These are phyloP conservation scores for Asclepias syriaca DNA, from an alignment of 257 asterid genomes.

Conservation along the genomic window DNA sequence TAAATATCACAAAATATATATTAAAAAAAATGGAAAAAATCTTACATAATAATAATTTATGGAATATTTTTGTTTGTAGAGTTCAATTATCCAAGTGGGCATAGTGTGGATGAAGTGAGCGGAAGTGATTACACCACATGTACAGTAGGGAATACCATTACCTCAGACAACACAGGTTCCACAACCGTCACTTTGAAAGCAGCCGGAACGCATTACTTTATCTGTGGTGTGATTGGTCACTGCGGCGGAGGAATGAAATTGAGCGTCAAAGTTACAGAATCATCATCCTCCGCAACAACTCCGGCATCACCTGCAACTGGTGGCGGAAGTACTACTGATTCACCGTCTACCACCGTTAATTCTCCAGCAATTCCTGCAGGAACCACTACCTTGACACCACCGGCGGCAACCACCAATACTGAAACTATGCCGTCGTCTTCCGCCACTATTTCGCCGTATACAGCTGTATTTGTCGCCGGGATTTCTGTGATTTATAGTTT, in stretches of 20 bases:
- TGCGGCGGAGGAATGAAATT: slow-evolving; percentile 36
- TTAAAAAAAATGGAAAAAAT: too few relatives aligned
- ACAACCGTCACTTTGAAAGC: slow-evolving; percentile 25
- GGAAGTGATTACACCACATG: slow-evolving; percentile 53
- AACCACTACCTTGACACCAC: slow-evolving; percentile 1
- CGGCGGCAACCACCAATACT: not conserved
- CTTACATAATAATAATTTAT: not conserved
- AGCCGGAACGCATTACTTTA: slow-evolving; percentile 25
- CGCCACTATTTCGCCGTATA: slow-evolving; percentile 12
- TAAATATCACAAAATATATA: too few relatives aligned
- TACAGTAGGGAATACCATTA: slow-evolving; percentile 49
- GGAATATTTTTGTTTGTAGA: slow-evolving; percentile 26
- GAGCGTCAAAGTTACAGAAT: slow-evolving; percentile 17
- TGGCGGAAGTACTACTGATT: slow-evolving; percentile 4
- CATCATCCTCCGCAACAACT: not conserved
- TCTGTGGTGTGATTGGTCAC: slow-evolving; percentile 26
- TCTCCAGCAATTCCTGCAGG: slow-evolving; percentile 12
- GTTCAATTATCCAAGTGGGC: slow-evolving; percentile 68
- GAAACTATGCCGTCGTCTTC: slow-evolving; percentile 15
- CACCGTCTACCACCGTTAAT: slow-evolving; percentile 12
- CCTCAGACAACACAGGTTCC: slow-evolving; percentile 67
- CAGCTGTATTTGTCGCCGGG: not conserved
- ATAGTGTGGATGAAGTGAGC: slow-evolving; percentile 71
- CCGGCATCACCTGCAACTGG: slow-evolving; percentile 13
- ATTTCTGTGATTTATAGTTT: slow-evolving; percentile 9